Percentiles rank a stretch among this genome's conserved stretches.
Conservation (phyloP, 2,329 filamentous ascomycete species). For the Paraphoma sp. region DNA sequence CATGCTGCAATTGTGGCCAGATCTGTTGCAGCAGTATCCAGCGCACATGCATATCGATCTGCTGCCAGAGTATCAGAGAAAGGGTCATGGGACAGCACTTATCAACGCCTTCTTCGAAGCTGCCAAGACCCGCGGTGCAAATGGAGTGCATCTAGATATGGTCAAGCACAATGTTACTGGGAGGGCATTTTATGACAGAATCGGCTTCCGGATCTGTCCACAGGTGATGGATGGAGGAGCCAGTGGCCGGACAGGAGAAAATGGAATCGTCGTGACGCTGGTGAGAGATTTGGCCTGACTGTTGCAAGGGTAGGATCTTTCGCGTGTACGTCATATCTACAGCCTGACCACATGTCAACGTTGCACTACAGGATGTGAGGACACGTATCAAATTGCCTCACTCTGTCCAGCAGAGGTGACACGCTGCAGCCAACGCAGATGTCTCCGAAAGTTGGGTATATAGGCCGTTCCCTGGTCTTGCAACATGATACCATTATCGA, state of each 20-base stretch:
- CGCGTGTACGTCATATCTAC: no score
- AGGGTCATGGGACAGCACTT: constrained; percentile 39
- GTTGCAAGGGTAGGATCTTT: no score
- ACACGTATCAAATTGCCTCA: no score
- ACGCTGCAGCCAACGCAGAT: no score
- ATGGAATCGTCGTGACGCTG: constrained; percentile 32
- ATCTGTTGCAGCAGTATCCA: constrained; percentile 34
- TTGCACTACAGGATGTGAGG: no score
- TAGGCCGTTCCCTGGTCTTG: no score
- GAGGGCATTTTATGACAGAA: constrained; percentile 34
- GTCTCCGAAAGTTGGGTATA: no score
- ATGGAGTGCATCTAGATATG: constrained; percentile 47
- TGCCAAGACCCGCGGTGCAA: constrained; percentile 28
- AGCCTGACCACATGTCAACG: no score
- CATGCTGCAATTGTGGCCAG: constrained; percentile 22
- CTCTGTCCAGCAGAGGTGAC: no score
- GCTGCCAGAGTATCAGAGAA: constrained; percentile 39
- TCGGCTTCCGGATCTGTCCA: constrained; percentile 30
- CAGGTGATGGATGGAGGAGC: constrained; percentile 34
- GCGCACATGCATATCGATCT: constrained; percentile 50
- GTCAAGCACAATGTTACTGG: constrained; percentile 38
- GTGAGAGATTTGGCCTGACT: constrained; percentile 14
- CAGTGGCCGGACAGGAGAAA: constrained; percentile 31
- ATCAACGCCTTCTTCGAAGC: constrained; percentile 32
- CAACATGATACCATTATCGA: no score